Evolutionary conservation across 2,329 filamentous ascomycete genomes (phyloP), one percentile per base, ranked within the genome.

Genomic region (Corynespora cassiicola): DNA sequence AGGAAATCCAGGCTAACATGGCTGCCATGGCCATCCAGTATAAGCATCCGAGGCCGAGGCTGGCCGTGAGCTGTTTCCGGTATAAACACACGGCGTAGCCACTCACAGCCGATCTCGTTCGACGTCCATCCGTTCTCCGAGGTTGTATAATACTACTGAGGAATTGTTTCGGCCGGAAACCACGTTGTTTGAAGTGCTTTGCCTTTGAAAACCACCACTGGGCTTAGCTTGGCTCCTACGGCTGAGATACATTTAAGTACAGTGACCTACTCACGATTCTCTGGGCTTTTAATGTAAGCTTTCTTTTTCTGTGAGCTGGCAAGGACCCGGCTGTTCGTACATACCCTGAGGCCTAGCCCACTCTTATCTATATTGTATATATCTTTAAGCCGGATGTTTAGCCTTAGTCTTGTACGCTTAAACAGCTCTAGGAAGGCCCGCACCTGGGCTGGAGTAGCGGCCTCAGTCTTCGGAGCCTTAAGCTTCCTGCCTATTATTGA

Each of bases 181-280:
- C 16, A 38, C 7, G 35, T 38, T 8, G 16, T 38, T 22, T 38
- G n/a, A n/a, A 38, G 27, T 19, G 12, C 31, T 21, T 38, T 22
- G 9, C 34, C 24, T 12, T 37, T 37, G 25, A 52, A 52, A 15
- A 52, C 45, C 9, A 52, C 36, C 24, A 38, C 23, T 17, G 25
- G 37, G 24, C 36, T 24, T 4, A 49, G 39, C 19, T 42, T 43
- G 5, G 12, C 3, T 14, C 48, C 33, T 4, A 15, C 32, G 12
- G 50, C 39, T 10, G 18, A 43, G 8, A 53, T 21, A 14, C 20
- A 27, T 43, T 54, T 35, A 17, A 54, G 36, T 28, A 54, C 44
- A 16, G 20, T 50, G 18, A 47, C 52, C 52, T 33, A 56, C 38
- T 52, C 35, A 7, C 35, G 36, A 45, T 52, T 39, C 35, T 54